Base-by-base conservation (phyloP, 345 rosid genomes). In the Angophora floribunda region DNA sequence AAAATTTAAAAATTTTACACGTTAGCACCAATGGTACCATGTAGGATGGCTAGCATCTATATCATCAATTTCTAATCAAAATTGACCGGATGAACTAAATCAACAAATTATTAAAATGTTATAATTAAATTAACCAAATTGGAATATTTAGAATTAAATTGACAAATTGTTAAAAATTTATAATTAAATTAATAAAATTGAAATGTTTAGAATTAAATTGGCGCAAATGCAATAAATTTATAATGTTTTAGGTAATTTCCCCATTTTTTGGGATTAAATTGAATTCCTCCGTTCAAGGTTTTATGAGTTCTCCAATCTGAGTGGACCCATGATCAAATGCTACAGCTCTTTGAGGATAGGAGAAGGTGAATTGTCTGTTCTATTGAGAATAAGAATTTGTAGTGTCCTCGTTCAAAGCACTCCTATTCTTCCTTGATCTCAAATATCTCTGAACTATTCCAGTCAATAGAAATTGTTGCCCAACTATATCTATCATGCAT, bases 11-110 rank as follows among this genome's bases (percentile, higher is more conserved):
- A 55, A 22, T 8, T 0, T 55, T 55, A 12, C 22, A 55, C 26
- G 1, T 22, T 3, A 55, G 9, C 61, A 22, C 4, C 1, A 0
- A 55, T 1, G 22, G 4, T 21, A 28, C 9, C 26, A 22, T 28
- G 22, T 8, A 55, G 26, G 26, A 55, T 11, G 0, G 10, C 28
- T 0, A 1, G 4, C 28, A 4, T 55, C 61, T 2, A 55, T 22
- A 5, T 28, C 22, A 55, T 55, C 22, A 55, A 55, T 22, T 55
- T 55, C 0, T 3, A 9, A 1, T 0, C 22, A 55, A 55, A 55
- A 55, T 55, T 55, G 28, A 0, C 2, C 0, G 0, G 13, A 55
- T 55, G 21, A 2, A 55, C 4, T 55, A 1, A 21, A 55, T 55
- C 4, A 11, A 1, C 9, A 55, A 50, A 50, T 50, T 50, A 4